A percentile compares a stretch with the other conserved stretches of the same genome.
These are phyloP conservation scores for Blastobotrys americana DNA, from an alignment of 805 yeast genomes.

Conservation along the genomic window DNA sequence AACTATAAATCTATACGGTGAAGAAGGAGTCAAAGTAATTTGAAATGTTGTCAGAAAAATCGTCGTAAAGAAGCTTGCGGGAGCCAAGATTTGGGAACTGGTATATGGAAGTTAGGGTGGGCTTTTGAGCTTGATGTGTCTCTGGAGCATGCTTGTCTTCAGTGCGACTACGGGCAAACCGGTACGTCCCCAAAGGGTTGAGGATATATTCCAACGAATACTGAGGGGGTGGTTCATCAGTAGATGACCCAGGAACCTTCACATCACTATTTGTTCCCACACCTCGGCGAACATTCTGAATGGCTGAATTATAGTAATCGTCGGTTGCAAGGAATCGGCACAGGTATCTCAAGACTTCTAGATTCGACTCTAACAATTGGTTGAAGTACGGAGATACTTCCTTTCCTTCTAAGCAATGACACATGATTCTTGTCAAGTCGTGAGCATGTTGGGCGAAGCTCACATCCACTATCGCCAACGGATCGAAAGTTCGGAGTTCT, in stretches of 20 bases:
- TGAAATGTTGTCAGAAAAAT: neutral
- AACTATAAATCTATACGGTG: neutral
- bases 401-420: constrained; percentile 3
- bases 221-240: constrained; percentile 10
- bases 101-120: neutral
- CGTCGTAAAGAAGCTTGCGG: neutral
- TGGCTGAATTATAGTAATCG: constrained; percentile 7
- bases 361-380: constrained; percentile 5
- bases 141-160: constrained; percentile 12
- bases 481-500: constrained; percentile 1
- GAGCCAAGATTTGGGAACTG: neutral
- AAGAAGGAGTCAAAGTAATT: neutral
- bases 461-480: constrained; percentile 7
- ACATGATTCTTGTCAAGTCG: constrained; percentile 7
- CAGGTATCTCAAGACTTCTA: constrained; percentile 2
- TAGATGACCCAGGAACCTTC: neutral
- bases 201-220: constrained; percentile 15
- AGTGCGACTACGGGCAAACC: constrained; percentile 12
- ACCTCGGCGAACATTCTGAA: neutral
- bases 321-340: constrained; percentile 7
- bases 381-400: neutral
- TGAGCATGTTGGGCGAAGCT: constrained; percentile 9
- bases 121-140: neutral
- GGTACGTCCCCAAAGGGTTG: constrained; percentile 17
- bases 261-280: neutral